Evolutionary conservation across 2,329 filamentous ascomycete species (phyloP), one percentile per base, ranked within the genome.

Genomic region (Colletotrichum orbiculare): DNA sequence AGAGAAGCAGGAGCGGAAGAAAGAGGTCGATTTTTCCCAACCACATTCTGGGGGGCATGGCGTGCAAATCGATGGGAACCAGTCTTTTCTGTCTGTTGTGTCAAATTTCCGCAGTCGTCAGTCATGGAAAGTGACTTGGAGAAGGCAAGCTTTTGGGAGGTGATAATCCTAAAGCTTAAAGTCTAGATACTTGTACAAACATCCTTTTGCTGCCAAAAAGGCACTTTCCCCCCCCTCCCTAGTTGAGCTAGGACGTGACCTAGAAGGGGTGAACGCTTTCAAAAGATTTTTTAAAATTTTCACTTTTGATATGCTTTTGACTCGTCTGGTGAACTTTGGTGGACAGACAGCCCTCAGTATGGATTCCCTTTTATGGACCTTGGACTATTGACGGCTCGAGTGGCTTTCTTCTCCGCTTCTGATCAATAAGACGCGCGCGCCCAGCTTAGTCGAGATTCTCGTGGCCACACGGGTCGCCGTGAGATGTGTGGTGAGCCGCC

Each of bases 111-210:
- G n/a, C 11, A 45, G 10, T 11, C 33, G 6, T 38, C 41, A 47
- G 33, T 37, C 38, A 35, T 41, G 13, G 43, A 34, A 25, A 43
- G 33, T 15, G 25, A 25, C 25, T 39, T 58, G 55, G 37, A 13
- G n/a, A 15, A 47, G 8, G 50, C 45, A 37, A 61, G 57, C 38
- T 39, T 54, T 61, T 52, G 37, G 53, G 42, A 37, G 33, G 38
- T 42, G 52, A 50, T 66, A 63, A 66, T 66, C 33, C 48, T 57
- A 66, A 65, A 66, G 59, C 58, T 47, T 66, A 57, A 60, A 62
- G 15, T 17, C 17, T 60, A 60, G 25, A 25, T 5, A 25, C 25
- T 25, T 25, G 25, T 15, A 46, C 10, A 17, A 39, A 46, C 15
- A 37, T 33, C 47, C n/a, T 33, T 15, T 15, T 39, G 12, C 47